Evolutionary conservation across 176 grass and related monocot species (phyloP).

Genomic region (Phoenix dactylifera): DNA sequence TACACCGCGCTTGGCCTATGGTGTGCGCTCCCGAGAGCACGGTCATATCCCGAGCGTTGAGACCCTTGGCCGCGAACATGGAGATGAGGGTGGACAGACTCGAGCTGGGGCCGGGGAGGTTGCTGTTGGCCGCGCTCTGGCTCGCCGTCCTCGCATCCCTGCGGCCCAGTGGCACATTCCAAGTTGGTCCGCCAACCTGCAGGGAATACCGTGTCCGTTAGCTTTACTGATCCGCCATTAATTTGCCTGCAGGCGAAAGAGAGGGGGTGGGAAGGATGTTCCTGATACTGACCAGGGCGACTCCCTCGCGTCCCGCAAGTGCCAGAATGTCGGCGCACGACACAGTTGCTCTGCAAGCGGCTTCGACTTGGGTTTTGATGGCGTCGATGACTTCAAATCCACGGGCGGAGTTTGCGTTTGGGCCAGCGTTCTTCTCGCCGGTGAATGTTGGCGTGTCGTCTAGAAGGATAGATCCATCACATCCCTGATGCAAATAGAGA

Average conservation of each 20-base stretch:
- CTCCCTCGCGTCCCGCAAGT: slow-evolving; percentile 51
- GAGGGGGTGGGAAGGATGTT: too few relatives aligned
- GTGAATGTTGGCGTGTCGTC: slow-evolving; percentile 55
- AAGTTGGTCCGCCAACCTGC: slow-evolving; percentile 70
- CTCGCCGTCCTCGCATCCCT: slow-evolving; percentile 42
- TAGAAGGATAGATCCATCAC: slow-evolving; percentile 64
- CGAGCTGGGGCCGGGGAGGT: slow-evolving; percentile 45
- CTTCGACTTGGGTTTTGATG: slow-evolving; percentile 58
- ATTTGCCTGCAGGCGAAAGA: neutral
- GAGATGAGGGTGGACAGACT: slow-evolving; percentile 36
- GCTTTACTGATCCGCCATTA: neutral
- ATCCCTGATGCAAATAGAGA: slow-evolving; percentile 30
- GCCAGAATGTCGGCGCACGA: slow-evolving; percentile 93
- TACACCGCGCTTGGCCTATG: slow-evolving; percentile 46
- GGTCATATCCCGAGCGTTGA: slow-evolving; percentile 51
- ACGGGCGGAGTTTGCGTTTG: slow-evolving; percentile 47
- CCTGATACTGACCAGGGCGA: slow-evolving; percentile 28
- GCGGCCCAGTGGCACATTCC: slow-evolving; percentile 57
- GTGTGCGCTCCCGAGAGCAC: slow-evolving; percentile 84
- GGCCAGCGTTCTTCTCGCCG: slow-evolving; percentile 54
- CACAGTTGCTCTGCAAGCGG: slow-evolving; percentile 39
- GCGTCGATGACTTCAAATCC: slow-evolving; percentile 60
- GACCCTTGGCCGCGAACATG: slow-evolving; percentile 38
- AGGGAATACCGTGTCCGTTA: neutral
- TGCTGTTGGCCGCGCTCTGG: slow-evolving; percentile 22